Base-by-base conservation (phyloP, 2,329 filamentous ascomycete species). In the Hypomyces perniciosus region DNA sequence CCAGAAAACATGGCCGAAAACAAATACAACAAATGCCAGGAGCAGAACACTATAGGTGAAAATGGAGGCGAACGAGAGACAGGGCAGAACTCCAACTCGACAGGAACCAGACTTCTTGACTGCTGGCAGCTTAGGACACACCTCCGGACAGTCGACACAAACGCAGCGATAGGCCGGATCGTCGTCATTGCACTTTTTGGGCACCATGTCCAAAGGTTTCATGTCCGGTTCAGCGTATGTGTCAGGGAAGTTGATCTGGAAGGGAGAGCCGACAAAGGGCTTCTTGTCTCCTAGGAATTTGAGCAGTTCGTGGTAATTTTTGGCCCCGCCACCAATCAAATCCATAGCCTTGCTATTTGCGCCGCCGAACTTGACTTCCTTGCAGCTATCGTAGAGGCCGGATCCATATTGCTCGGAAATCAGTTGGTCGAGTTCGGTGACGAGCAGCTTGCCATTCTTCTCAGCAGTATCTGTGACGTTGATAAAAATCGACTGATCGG, bases 341-440 rank as follows among this genome's bases (percentile, higher is more conserved):
- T 92, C 86, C 80, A 99, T 99, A 12, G 92, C 93, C 62, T 86
- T 90, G 54, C 88, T 86, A 64, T 96, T 96, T 39, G 92, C 91
- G 6, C 91, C 87, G 34, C 93, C 93, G 62, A 97, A 96, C 66
- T 99, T 99, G 70, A 99, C 92, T 67, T 99, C 90, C 71, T 97
- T 97, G 75, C 93, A 99, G 71, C 93, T 99, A 69, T 96, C 80
- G 67, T 91, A 99, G 72, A 99, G 95, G 1, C 88, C 90, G 7
- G 81, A 78, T 40, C 90, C 91, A 66, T 95, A 97, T 48, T 86
- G 77, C 51, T 90, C 78, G 2, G 90, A 89, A 59, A 96, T 83
- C 5, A 97, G 74, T 63, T 96, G 92, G 64, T 96, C 91, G 26
- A 99, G 72, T 71, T 96, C 90, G 1, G 87, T 90, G 10, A 96